These are phyloP conservation scores for Plasmodium cynomolgi DNA, from an alignment of 169 alveolate genomes.

Conservation along the genomic window DNA sequence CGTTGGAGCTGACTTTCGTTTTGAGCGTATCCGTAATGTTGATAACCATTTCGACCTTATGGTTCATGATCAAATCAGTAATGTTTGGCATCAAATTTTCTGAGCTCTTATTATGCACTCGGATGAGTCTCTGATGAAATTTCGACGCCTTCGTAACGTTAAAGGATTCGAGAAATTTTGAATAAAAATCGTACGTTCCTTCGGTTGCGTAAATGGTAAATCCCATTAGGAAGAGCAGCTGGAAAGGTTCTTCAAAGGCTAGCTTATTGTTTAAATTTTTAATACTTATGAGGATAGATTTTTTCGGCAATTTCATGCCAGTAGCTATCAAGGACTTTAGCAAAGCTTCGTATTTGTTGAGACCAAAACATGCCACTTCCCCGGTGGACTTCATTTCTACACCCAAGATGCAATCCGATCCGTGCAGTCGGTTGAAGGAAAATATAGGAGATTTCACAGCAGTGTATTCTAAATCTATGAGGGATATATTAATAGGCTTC, in stretches of 20 bases:
- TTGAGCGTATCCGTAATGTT: conserved; percentile 80
- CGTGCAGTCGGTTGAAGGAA: conserved; percentile 88
- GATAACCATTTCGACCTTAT: conserved; percentile 81
- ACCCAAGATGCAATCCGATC: conserved; percentile 91
- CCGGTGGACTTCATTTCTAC: conserved; percentile 94
- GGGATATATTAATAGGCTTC: conserved; percentile 86
- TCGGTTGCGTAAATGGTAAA: conserved; percentile 84
- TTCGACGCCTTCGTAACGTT: conserved; percentile 51
- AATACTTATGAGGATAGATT: conserved; percentile 78
- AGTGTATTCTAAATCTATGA: conserved; percentile 89
- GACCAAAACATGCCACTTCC: conserved; percentile 90
- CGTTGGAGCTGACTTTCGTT: conserved; percentile 76
- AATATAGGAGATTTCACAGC: conserved; percentile 91
- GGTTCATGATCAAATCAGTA: conserved; percentile 76
- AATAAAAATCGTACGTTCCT: conserved; percentile 80
- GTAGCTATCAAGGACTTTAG: conserved; percentile 90
- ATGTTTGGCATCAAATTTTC: conserved; percentile 51
- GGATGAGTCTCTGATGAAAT: conserved; percentile 76
- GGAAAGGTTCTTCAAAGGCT: conserved; percentile 79
- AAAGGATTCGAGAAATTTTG: conserved; percentile 57
- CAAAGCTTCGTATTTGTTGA: conserved; percentile 89
- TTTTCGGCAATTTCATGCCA: conserved; percentile 85
- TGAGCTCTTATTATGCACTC: conserved; percentile 73
- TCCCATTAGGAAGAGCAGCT: conserved; percentile 78
- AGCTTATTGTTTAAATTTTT: conserved; percentile 80